phyloP scores from a whole-genome alignment of 225 moss, liverwort and hornwort genomes.

The Lunularia cruciata region DNA sequence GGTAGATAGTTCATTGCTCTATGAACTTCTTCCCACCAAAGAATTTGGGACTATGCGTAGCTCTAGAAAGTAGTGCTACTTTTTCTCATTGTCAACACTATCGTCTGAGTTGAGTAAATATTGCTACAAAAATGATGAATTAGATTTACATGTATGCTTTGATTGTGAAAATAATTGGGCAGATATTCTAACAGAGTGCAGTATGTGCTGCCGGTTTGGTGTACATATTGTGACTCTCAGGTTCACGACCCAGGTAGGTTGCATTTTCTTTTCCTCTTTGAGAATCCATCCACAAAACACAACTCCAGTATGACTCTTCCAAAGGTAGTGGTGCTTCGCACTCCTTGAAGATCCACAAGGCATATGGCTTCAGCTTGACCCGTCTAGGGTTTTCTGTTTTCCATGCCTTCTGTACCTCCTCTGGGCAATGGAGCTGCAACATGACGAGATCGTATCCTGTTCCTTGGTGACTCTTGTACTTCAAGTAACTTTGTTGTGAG shows the following conservation, averaged over 20 bases:
- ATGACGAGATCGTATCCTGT: background rate
- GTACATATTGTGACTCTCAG: background rate
- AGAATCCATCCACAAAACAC: slow-evolving; percentile 10
- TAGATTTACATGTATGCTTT: slow-evolving; percentile 24
- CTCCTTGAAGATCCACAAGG: background rate
- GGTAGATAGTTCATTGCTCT: slow-evolving; percentile 18
- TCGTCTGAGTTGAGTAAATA: slow-evolving; percentile 7
- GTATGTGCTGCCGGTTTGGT: slow-evolving; percentile 8
- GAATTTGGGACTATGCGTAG: background rate
- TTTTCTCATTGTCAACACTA: slow-evolving; percentile 14
- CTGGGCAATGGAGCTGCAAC: slow-evolving; percentile 8
- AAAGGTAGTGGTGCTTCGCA: background rate
- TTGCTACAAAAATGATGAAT: slow-evolving; percentile 21
- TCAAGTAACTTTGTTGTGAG: background rate
- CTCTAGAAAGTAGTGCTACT: slow-evolving; percentile 4
- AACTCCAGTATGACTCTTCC: background rate
- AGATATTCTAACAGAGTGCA: slow-evolving; percentile 16
- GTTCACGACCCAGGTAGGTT: slow-evolving; percentile 5
- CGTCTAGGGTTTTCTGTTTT: background rate
- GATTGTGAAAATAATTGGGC: slow-evolving; percentile 19
- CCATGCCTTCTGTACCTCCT: background rate
- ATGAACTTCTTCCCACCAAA: slow-evolving; percentile 15
- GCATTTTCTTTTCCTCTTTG: background rate
- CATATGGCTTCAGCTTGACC: slow-evolving; percentile 6
- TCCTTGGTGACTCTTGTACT: background rate